phyloP scores from a whole-genome alignment of 1,284 basidiomycete species.

The Thelephora terrestris region DNA sequence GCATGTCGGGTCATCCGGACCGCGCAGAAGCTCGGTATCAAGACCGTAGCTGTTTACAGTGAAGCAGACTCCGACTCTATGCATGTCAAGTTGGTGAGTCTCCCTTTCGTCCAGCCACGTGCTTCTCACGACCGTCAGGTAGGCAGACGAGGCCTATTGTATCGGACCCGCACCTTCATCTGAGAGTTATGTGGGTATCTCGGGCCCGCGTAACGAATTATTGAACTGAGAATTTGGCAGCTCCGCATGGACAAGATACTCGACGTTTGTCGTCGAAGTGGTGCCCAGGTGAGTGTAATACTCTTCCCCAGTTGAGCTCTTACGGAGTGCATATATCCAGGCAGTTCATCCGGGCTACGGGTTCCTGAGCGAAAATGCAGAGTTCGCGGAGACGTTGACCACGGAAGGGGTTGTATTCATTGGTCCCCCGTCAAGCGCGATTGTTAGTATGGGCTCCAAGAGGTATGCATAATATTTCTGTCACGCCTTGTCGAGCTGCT shows the following conservation, averaged over 20 bases:
- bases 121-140: conserved; percentile 1
- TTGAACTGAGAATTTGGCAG: conserved; percentile 27
- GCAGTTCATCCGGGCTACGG: conserved; percentile 84
- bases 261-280: conserved; percentile 66
- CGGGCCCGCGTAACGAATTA: conserved; percentile 1
- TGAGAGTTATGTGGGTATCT: conserved; percentile 72
- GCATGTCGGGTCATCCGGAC: conserved; percentile 89
- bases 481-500: not conserved
- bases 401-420: conserved; percentile 92
- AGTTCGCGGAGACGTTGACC: conserved; percentile 79
- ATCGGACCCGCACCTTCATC: conserved; percentile 85
- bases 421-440: conserved; percentile 89
- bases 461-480: conserved; percentile 34
- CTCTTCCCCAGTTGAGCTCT: not conserved
- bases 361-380: conserved; percentile 89
- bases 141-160: conserved; percentile 95
- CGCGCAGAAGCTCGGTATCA: conserved; percentile 79
- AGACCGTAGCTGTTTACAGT: conserved; percentile 86
- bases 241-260: conserved; percentile 85
- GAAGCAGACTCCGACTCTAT: conserved; percentile 72
- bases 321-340: conserved; percentile 23
- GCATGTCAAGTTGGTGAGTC: conserved; percentile 65
- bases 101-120: not conserved
- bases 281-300: conserved; percentile 63
- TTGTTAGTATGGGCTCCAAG: conserved; percentile 90